A percentile compares a stretch with the other conserved stretches of the same genome.
Conservation (phyloP, 345 rosid genomes). For the Sapria himalayana region DNA sequence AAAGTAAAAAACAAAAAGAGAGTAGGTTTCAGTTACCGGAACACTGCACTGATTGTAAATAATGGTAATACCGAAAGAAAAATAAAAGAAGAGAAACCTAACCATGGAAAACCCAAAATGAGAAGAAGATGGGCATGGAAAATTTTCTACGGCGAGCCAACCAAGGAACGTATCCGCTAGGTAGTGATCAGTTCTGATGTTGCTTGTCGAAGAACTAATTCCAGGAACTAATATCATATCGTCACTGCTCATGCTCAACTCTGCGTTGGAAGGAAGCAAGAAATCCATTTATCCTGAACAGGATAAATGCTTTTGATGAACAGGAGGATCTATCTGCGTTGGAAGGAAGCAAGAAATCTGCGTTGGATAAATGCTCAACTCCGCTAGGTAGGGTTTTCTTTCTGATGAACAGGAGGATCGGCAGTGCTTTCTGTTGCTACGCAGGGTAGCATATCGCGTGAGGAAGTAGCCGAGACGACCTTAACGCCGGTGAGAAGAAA, state of each 20-base stretch:
- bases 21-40: no score
- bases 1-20: no score
- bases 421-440: conserved; percentile 9
- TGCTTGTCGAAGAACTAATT: conserved; percentile 18
- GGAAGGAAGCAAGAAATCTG: no score
- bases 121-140: conserved; percentile 34
- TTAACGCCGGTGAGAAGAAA: conserved; percentile 16
- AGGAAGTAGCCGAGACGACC: conserved; percentile 12
- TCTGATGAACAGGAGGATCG: no score
- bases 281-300: conserved; percentile 12
- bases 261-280: conserved; percentile 16
- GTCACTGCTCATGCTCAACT: conserved; percentile 9
- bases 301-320: conserved; percentile 8
- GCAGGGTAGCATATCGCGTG: conserved; percentile 16
- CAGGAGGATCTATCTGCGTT: no score
- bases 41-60: no score
- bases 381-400: no score
- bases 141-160: conserved; percentile 71
- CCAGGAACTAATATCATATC: conserved; percentile 12
- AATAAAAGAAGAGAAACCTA: no score
- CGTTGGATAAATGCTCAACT: no score
- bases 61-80: no score
- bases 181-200: conserved; percentile 52
- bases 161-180: conserved; percentile 54
- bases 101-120: no score